A percentile compares a stretch with the other conserved stretches of the same genome.
These are phyloP conservation scores for Corylus avellana DNA, from an alignment of 306 rosid genomes.

Conservation along the genomic window DNA sequence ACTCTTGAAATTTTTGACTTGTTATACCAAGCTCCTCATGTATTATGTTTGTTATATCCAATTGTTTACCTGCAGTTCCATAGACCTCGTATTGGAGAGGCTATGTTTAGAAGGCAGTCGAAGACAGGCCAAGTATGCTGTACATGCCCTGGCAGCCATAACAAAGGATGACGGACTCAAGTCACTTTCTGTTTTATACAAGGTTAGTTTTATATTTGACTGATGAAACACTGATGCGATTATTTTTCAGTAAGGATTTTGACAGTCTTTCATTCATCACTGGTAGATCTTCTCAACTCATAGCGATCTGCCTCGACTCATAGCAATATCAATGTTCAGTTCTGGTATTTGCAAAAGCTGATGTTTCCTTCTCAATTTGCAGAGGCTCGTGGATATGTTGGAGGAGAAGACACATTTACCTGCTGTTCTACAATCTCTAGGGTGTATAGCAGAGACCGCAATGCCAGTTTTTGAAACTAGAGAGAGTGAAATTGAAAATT, in stretches of 20 bases:
- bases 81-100: slow-evolving; percentile 86
- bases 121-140: slow-evolving; percentile 95
- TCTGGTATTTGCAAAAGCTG: slow-evolving; percentile 24
- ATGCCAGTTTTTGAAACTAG: slow-evolving; percentile 98
- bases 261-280: slow-evolving; percentile 26
- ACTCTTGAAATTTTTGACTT: slow-evolving; percentile 19
- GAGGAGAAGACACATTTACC: slow-evolving; percentile 85
- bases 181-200: slow-evolving; percentile 92
- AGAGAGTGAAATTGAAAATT: slow-evolving; percentile 78
- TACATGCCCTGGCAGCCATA: slow-evolving; percentile 91
- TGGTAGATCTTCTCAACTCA: not conserved
- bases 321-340: slow-evolving; percentile 6
- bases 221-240: not conserved
- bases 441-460: slow-evolving; percentile 95
- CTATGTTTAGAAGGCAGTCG: slow-evolving; percentile 91
- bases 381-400: slow-evolving; percentile 93
- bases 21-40: slow-evolving; percentile 18
- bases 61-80: slow-evolving; percentile 63
- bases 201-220: slow-evolving; percentile 48
- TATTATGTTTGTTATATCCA: slow-evolving; percentile 30
- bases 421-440: slow-evolving; percentile 91
- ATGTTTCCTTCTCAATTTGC: slow-evolving; percentile 38
- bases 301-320: not conserved
- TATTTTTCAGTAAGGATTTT: not conserved
- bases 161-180: slow-evolving; percentile 96